A percentile compares a stretch with the other conserved stretches of the same genome.
Conservation (phyloP, 2,329 filamentous ascomycete genomes). For the Fusarium pilosicola region DNA sequence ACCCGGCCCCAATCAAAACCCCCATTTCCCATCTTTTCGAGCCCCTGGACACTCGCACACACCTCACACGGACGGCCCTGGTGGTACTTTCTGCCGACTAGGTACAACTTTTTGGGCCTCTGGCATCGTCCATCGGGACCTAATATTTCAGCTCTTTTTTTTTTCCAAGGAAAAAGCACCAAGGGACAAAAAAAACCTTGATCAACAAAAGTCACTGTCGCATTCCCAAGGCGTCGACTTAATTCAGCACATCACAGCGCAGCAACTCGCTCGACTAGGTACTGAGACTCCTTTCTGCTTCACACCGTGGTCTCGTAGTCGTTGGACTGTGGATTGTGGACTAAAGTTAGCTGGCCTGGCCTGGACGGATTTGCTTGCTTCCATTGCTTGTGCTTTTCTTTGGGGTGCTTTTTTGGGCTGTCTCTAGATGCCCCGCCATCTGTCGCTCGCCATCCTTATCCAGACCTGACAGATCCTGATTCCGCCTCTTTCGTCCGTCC, state of each 20-base stretch:
- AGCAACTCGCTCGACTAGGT: slow-evolving; percentile 4
- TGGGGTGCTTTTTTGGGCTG: slow-evolving; percentile 34
- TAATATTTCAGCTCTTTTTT: slow-evolving; percentile 31
- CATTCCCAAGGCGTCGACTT: slow-evolving; percentile 15
- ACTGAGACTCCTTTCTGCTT: not conserved
- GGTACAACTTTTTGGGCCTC: slow-evolving; percentile 37
- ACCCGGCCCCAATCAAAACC: slow-evolving; percentile 40
- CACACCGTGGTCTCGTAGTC: slow-evolving; percentile 21
- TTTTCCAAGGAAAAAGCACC: slow-evolving; percentile 17
- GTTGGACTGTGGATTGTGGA: slow-evolving; percentile 36
- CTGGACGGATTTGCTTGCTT: slow-evolving; percentile 1
- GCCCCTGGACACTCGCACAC: slow-evolving; percentile 36
- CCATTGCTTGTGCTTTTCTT: slow-evolving; percentile 27
- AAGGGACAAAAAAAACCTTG: not conserved
- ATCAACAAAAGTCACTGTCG: slow-evolving; percentile 10
- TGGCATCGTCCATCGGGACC: slow-evolving; percentile 36
- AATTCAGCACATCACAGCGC: not conserved
- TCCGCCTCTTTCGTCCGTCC: slow-evolving; percentile 38
- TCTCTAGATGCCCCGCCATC: slow-evolving; percentile 46
- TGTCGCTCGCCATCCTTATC: slow-evolving; percentile 41
- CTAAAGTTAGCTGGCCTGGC: slow-evolving; percentile 10
- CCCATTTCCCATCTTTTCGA: slow-evolving; percentile 30
- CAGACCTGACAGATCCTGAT: slow-evolving; percentile 47
- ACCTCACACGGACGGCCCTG: slow-evolving; percentile 20
- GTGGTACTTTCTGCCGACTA: slow-evolving; percentile 36